A percentile compares a stretch with the other conserved stretches of the same genome.
phyloP scores from a whole-genome alignment of 352 stramenopile species.

The Pythium sukuiense region DNA sequence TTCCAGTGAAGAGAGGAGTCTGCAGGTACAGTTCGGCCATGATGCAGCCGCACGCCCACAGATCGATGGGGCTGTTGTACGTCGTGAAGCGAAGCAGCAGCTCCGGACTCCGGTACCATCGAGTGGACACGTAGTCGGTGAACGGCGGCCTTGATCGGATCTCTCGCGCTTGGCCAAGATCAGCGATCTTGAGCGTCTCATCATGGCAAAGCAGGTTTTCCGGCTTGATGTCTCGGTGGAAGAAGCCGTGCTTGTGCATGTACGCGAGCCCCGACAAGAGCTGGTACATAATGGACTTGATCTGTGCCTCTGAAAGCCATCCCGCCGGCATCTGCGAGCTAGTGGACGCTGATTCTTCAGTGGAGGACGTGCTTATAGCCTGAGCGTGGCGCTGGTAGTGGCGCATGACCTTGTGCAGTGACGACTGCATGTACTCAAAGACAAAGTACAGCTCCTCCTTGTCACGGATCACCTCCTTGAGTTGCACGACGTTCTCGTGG shows the following conservation, averaged over 20 bases:
- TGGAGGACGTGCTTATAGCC: too few relatives aligned
- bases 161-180: slow-evolving; percentile 71
- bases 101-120: slow-evolving; percentile 81
- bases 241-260: slow-evolving; percentile 86
- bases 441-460: slow-evolving; percentile 89
- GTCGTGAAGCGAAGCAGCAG: slow-evolving; percentile 57
- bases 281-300: slow-evolving; percentile 78
- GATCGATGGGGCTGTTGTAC: slow-evolving; percentile 82
- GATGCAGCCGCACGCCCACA: slow-evolving; percentile 85
- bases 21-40: slow-evolving; percentile 78
- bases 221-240: slow-evolving; percentile 83
- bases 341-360: not conserved
- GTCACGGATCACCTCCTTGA: slow-evolving; percentile 86
- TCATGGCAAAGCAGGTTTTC: slow-evolving; percentile 71
- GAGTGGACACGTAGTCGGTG: slow-evolving; percentile 76
- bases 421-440: slow-evolving; percentile 88
- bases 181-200: slow-evolving; percentile 72
- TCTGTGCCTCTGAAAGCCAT: slow-evolving; percentile 62
- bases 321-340: slow-evolving; percentile 5
- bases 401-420: slow-evolving; percentile 73
- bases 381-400: slow-evolving; percentile 18
- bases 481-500: slow-evolving; percentile 82
- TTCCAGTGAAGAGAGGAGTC: slow-evolving; percentile 77
- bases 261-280: slow-evolving; percentile 74
- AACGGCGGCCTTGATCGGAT: slow-evolving; percentile 70